Percentiles rank a stretch among this genome's conserved stretches.
Evolutionary conservation across 2,329 filamentous ascomycete genomes (phyloP).

Genomic region (Ascochyta viciae-villosae): DNA sequence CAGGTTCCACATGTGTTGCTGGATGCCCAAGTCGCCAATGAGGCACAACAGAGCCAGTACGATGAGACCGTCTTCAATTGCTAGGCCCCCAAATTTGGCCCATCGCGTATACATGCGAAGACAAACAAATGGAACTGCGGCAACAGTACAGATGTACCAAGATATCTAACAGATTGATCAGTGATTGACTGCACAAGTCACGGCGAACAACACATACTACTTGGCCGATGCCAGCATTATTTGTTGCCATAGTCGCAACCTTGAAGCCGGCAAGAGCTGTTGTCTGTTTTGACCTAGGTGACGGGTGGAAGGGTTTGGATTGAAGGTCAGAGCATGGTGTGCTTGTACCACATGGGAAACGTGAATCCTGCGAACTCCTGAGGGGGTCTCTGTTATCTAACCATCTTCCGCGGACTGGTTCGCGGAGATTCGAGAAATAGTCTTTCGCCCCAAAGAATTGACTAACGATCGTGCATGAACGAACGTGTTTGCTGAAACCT

Average conservation of each 20-base stretch:
- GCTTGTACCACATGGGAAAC: conserved; percentile 1
- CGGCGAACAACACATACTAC: conserved; percentile 25
- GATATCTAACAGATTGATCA: conserved; percentile 34
- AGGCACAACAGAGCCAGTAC: conserved; percentile 40
- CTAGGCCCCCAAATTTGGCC: conserved; percentile 35
- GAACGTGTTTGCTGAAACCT: conserved; percentile 2
- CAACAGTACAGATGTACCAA: conserved; percentile 45
- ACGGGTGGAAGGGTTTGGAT: not conserved
- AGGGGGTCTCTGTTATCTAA: not conserved
- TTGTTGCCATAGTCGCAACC: conserved; percentile 10
- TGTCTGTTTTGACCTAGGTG: not conserved
- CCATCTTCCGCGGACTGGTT: not conserved
- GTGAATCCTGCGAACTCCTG: conserved; percentile 3
- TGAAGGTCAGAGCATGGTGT: conserved; percentile 1
- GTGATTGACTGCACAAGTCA: not conserved
- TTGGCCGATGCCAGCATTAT: conserved; percentile 25
- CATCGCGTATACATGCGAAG: conserved; percentile 40
- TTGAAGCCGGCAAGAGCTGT: not conserved
- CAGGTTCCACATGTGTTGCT: conserved; percentile 46
- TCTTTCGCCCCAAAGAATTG: not conserved
- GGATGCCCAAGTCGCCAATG: conserved; percentile 42
- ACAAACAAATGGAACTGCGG: conserved; percentile 36
- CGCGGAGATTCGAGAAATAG: not conserved
- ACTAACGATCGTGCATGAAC: conserved; percentile 12
- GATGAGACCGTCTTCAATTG: conserved; percentile 43